Evolutionary conservation across 1,284 basidiomycete genomes (phyloP).

Genomic region (Moniliella sp.): DNA sequence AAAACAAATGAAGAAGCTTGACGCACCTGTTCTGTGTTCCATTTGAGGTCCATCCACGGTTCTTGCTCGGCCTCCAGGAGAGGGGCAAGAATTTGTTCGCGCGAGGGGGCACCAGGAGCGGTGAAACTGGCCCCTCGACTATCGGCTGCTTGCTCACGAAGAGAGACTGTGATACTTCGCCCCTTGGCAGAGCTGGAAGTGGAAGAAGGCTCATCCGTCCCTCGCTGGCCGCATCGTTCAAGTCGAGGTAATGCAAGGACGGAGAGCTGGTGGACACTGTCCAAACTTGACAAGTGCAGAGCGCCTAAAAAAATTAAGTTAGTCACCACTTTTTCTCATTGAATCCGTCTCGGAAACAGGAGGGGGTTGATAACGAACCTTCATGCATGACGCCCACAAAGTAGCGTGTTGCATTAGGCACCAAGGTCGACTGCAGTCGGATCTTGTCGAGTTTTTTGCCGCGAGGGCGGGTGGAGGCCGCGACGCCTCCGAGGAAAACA

Average conservation of each 20-base stretch:
- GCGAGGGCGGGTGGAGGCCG: too few species aligned
- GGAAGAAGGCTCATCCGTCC: slow-evolving; percentile 8
- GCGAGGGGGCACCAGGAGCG: slow-evolving; percentile 5
- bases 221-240: slow-evolving; percentile 17
- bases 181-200: slow-evolving; percentile 1
- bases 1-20: not conserved
- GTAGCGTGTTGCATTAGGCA: slow-evolving; percentile 25
- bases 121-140: slow-evolving; percentile 6
- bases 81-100: slow-evolving; percentile 13
- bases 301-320: slow-evolving; percentile 7
- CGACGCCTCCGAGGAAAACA: too few species aligned
- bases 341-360: not conserved
- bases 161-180: slow-evolving; percentile 13
- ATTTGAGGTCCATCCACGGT: slow-evolving; percentile 25
- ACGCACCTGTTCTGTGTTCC: slow-evolving; percentile 10
- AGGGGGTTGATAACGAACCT: slow-evolving; percentile 1
- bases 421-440: slow-evolving; percentile 16
- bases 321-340: too few species aligned
- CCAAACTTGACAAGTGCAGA: slow-evolving; percentile 21
- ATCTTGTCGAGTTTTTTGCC: slow-evolving; percentile 23
- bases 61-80: slow-evolving; percentile 26
- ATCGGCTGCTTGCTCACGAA: slow-evolving; percentile 9
- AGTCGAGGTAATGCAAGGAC: slow-evolving; percentile 28
- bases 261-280: slow-evolving; percentile 22
- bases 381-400: slow-evolving; percentile 25